Base-by-base conservation (phyloP, 805 yeast genomes). In the Saccharomycopsis vini region DNA sequence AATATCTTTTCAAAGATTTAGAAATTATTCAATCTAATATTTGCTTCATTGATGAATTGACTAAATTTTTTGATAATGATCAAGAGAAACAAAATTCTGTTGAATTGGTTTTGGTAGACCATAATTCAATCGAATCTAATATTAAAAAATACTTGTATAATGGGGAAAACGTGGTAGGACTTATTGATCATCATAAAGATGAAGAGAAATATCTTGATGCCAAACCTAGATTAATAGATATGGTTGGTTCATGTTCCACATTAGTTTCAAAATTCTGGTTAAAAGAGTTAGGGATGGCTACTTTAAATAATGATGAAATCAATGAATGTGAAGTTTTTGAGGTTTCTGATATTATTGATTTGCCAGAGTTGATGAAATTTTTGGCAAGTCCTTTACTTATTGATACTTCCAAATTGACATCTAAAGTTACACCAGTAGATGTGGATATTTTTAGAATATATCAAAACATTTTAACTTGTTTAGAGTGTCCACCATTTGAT, bases 101-200 rank as follows among this genome's bases (percentile, higher is more conserved):
- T 1, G 66, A 69, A 9, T 62, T 85, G 18, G 67, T 79, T 2
- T 63, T 90, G 31, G 96, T 92, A 2, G 98, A 90, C 57, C 95
- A 87, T 61, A 88, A 90, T 55, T n/a, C 20, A 6, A 67, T 79
- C 21, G 88, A 72, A 51, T 83, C 78, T 12, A 68, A 56, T 23
- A 58, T 62, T 2, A 57, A 54, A 15, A 46, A 55, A 6, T 58
- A 58, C 36, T 53, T 64, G 10, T 43, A 56, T 3, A 47, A 51
- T 6, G 40, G 60, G 4, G 56, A 46, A 5, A 53, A 59, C 4
- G 77, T 82, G 0, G 60, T 61, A 1, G 80, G 79, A 0, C 75
- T 92, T 5, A 74, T 92, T 21, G 98, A 90, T 58, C 98, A 90
- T 58, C 98, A 90, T 58, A 81, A 71, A 15, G 95, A 89, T 54